These are phyloP conservation scores for Arabidopsis lyrata DNA, from an alignment of 441 rosid genomes.

Conservation along the genomic window DNA sequence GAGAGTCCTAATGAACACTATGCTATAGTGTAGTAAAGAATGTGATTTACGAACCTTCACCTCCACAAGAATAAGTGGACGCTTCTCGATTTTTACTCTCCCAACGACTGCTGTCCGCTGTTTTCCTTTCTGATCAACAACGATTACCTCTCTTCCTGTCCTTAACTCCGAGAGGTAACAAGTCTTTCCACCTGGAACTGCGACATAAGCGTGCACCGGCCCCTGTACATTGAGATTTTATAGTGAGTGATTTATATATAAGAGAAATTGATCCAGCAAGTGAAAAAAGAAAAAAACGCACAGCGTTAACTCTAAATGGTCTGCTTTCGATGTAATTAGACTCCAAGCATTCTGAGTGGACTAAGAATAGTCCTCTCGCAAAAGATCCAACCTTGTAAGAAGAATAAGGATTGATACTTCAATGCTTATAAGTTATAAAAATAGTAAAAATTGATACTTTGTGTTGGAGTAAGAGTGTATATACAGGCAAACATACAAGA, in stretches of 20 bases:
- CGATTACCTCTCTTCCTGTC: constrained; percentile 75
- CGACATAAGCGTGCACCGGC: constrained; percentile 85
- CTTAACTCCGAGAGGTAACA: constrained; percentile 87
- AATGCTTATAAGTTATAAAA: neutral
- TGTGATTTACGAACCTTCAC: constrained; percentile 65
- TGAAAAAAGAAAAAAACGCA: constrained; percentile 48
- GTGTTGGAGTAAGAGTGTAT: constrained; percentile 19
- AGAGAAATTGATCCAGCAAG: neutral
- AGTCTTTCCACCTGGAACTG: constrained; percentile 87
- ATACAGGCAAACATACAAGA: constrained; percentile 59
- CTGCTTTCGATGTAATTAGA: constrained; percentile 90
- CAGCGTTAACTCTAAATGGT: constrained; percentile 93
- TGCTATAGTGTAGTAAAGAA: neutral
- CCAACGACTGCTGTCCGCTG: constrained; percentile 76
- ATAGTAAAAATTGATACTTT: neutral
- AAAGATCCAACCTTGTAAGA: constrained; percentile 79
- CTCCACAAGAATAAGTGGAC: constrained; percentile 75
- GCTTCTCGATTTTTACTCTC: constrained; percentile 88
- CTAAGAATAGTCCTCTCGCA: constrained; percentile 92
- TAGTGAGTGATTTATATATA: constrained; percentile 15
- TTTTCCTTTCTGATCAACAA: constrained; percentile 71
- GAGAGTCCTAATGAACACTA: neutral
- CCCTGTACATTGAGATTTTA: constrained; percentile 55
- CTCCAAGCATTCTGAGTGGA: constrained; percentile 90
- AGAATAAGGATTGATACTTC: neutral